Evolutionary conservation across 768 basidiomycete genomes (phyloP), one percentile per base, ranked within the genome.

Genomic region (Obba rivulosa): DNA sequence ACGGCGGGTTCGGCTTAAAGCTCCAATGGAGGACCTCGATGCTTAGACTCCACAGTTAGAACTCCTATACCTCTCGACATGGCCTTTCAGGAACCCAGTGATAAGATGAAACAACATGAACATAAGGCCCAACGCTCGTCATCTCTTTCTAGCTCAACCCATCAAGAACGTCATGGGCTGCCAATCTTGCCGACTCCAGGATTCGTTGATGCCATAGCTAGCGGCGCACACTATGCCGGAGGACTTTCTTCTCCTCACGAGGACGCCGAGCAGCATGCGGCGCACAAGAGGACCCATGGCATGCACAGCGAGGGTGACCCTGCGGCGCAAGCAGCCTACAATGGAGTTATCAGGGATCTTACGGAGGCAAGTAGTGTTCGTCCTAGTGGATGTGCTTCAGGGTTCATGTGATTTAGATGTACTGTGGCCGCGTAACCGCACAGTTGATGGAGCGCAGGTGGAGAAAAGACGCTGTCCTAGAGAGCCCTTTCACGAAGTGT

Each of bases 191-290:
- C 77, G 1, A 75, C 77, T 0, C 67, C 77, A 17, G 70, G 75
- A 2, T 63, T 83, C 8, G 68, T 81, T 31, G 73, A 77, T 53
- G 80, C 80, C 0, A 77, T 80, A 3, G 79, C 79, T 1, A 75
- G 79, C 36, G 82, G 73, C 14, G 79, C 82, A 0, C 82, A 84
- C 55, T 85, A 83, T 56, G 76, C 79, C 4, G 81, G 81, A 4
- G 69, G 56, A 20, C 46, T 55, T 16, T 25, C 55, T 1, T 43
- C 47, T 11, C 17, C 48, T 5, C n/a, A 28, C 31, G 51, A 51
- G 4, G 53, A 53, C 7, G 46, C 59, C 1, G 43, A 44, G n/a
- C 45, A 51, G 4, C 51, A 53, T 7, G 46, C 59, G 0, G 43
- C 42, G 20, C 45, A 22, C 25, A 53, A 22, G 31, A 50, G 8